phyloP scores from a whole-genome alignment of 805 yeast genomes.

The Clavispora phyllophila region DNA sequence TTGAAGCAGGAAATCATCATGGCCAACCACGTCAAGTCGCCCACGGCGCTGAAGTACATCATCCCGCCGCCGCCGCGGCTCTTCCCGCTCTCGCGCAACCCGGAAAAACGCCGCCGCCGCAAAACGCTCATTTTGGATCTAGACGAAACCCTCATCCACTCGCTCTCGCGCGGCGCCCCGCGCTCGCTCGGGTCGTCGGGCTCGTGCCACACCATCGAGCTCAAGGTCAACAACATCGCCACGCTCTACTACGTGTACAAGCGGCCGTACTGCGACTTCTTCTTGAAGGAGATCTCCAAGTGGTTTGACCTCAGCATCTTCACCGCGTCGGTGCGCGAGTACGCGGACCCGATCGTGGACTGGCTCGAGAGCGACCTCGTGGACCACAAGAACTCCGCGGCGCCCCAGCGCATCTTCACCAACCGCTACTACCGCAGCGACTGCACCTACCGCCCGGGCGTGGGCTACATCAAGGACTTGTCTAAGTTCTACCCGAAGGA shows the following conservation, averaged over 20 bases:
- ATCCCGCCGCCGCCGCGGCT: constrained; percentile 44
- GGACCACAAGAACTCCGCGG: constrained; percentile 10
- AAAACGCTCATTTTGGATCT: constrained; percentile 82
- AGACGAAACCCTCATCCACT: constrained; percentile 93
- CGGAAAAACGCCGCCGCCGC: constrained; percentile 31
- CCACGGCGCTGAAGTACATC: constrained; percentile 36
- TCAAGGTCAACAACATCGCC: constrained; percentile 60
- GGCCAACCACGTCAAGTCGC: constrained; percentile 38
- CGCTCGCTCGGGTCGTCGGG: constrained; percentile 32
- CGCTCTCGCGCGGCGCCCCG: constrained; percentile 65
- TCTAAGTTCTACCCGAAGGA: constrained; percentile 52
- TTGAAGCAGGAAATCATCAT: constrained; percentile 37
- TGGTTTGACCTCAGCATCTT: constrained; percentile 91
- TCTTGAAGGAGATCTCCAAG: constrained; percentile 66
- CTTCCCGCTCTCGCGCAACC: constrained; percentile 38
- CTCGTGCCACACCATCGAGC: constrained; percentile 71
- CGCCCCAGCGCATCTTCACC: constrained; percentile 34
- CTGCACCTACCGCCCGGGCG: constrained; percentile 72
- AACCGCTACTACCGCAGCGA: constrained; percentile 72
- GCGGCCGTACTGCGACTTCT: constrained; percentile 86
- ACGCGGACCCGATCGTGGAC: constrained; percentile 95
- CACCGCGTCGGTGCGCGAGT: constrained; percentile 91
- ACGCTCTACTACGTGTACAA: constrained; percentile 87
- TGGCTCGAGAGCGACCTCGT: constrained; percentile 68
- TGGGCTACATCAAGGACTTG: constrained; percentile 66